Conservation (phyloP, 192 early-diverging fungal genomes). For the Coemansia guatemalensis region DNA sequence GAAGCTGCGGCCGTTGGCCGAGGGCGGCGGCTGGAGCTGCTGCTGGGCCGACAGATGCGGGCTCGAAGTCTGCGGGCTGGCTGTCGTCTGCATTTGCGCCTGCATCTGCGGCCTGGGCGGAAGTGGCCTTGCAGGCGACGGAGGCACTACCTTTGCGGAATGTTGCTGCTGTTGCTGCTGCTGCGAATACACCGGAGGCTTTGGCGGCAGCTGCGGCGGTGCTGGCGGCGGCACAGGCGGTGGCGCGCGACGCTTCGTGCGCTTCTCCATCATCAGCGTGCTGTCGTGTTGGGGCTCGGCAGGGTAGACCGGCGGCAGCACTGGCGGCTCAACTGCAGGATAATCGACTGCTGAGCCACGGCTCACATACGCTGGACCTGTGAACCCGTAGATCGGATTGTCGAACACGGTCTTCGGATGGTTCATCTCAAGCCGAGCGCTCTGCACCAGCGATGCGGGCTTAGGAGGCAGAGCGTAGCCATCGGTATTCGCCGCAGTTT, state of each 20-base stretch:
- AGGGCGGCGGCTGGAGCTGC: too few relatives aligned
- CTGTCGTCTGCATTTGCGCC: not conserved
- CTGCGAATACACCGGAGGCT: slow-evolving; percentile 7
- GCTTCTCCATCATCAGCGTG: slow-evolving; percentile 1
- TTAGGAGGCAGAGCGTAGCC: not conserved
- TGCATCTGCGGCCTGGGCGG: slow-evolving; percentile 4
- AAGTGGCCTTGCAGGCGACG: too few relatives aligned
- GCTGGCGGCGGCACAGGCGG: slow-evolving; percentile 12
- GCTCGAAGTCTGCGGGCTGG: slow-evolving; percentile 1
- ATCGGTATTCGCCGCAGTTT: not conserved
- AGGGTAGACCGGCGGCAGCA: too few relatives aligned
- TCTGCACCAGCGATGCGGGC: slow-evolving; percentile 1
- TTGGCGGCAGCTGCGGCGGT: slow-evolving; percentile 2
- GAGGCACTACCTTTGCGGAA: too few relatives aligned
- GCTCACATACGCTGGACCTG: slow-evolving; percentile 22
- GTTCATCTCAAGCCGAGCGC: slow-evolving; percentile 2
- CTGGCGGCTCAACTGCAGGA: slow-evolving; percentile 10
- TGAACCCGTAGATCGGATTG: slow-evolving; percentile 50
- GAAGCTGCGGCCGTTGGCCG: not conserved
- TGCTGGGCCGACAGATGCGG: not conserved
- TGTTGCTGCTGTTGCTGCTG: slow-evolving; percentile 9
- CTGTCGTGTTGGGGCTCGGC: not conserved
- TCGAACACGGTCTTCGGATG: slow-evolving; percentile 58
- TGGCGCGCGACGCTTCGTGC: slow-evolving; percentile 6
- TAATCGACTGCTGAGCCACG: slow-evolving; percentile 3